phyloP scores from a whole-genome alignment of 2,329 filamentous ascomycete genomes.

The Sporothrix sp. region DNA sequence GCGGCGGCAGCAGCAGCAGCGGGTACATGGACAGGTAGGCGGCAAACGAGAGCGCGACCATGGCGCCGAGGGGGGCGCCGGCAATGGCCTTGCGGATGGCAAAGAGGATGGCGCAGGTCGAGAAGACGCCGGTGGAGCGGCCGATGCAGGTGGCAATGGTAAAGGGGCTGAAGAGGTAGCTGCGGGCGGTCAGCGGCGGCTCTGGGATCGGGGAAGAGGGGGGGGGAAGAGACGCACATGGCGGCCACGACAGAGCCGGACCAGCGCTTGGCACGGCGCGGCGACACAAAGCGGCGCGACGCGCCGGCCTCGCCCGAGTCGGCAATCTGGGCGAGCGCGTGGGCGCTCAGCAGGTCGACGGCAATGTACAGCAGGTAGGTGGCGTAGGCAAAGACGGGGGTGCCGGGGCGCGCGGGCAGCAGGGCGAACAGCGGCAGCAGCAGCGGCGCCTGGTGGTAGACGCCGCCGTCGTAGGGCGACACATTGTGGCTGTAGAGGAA shows the following conservation, averaged over 20 bases:
- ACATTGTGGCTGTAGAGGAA: slow-evolving; percentile 96
- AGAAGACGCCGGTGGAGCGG: slow-evolving; percentile 80
- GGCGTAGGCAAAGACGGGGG: slow-evolving; percentile 63
- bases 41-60: slow-evolving; percentile 78
- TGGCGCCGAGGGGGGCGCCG: slow-evolving; percentile 63
- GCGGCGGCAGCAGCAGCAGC: slow-evolving; percentile 70
- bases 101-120: slow-evolving; percentile 76
- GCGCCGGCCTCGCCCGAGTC: slow-evolving; percentile 67
- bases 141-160: slow-evolving; percentile 85
- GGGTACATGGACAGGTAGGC: slow-evolving; percentile 91
- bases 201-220: not conserved
- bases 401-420: slow-evolving; percentile 63
- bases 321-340: slow-evolving; percentile 69
- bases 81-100: slow-evolving; percentile 71
- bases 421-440: slow-evolving; percentile 86
- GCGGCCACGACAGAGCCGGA: slow-evolving; percentile 67
- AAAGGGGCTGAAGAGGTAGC: slow-evolving; percentile 91
- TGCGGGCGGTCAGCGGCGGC: slow-evolving; percentile 25
- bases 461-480: slow-evolving; percentile 92
- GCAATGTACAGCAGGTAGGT: slow-evolving; percentile 72
- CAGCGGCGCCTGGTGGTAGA: slow-evolving; percentile 72
- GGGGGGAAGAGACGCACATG: slow-evolving; percentile 45
- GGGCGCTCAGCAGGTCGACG: slow-evolving; percentile 72
- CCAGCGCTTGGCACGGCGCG: slow-evolving; percentile 65
- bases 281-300: slow-evolving; percentile 69